Conservation (phyloP, 306 rosid species). For the Lotus japonicus region DNA sequence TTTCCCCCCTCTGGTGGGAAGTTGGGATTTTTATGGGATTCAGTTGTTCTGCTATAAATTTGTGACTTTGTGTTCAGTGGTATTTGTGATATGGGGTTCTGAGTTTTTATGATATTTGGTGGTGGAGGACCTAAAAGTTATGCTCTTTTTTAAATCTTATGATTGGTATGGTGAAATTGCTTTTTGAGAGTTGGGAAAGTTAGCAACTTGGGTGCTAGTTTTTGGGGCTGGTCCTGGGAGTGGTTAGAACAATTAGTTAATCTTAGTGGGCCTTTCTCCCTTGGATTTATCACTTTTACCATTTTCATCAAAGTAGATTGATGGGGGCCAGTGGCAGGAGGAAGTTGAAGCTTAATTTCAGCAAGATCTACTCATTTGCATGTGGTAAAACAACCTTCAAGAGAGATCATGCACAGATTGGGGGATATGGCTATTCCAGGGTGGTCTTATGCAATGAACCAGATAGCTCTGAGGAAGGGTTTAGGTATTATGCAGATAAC, state of each 20-base stretch:
- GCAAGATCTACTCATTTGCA: slow-evolving; percentile 84
- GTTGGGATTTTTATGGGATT: slow-evolving; percentile 11
- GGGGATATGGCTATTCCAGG: slow-evolving; percentile 80
- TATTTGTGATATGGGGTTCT: slow-evolving; percentile 14
- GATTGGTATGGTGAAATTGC: background rate
- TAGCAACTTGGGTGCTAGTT: slow-evolving; percentile 13
- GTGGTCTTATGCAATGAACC: slow-evolving; percentile 77
- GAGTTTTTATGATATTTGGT: slow-evolving; percentile 20
- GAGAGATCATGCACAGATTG: slow-evolving; percentile 67
- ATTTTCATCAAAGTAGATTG: slow-evolving; percentile 25
- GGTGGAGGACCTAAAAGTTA: slow-evolving; percentile 7
- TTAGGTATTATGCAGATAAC: slow-evolving; percentile 48
- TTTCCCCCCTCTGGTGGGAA: background rate
- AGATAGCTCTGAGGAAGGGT: slow-evolving; percentile 41
- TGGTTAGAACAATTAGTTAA: slow-evolving; percentile 12
- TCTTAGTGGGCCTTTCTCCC: background rate
- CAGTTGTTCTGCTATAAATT: background rate
- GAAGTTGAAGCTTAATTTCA: slow-evolving; percentile 52
- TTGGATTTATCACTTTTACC: background rate
- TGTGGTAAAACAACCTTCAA: slow-evolving; percentile 51
- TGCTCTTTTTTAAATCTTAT: background rate
- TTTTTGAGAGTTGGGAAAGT: background rate
- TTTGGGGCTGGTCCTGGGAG: background rate
- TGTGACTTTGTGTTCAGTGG: background rate
- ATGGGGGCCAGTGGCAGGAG: slow-evolving; percentile 35